Evolutionary conservation across 148 eudicot genomes (phyloP), one percentile per base, ranked within the genome.

Genomic region (Cornus suecica): DNA sequence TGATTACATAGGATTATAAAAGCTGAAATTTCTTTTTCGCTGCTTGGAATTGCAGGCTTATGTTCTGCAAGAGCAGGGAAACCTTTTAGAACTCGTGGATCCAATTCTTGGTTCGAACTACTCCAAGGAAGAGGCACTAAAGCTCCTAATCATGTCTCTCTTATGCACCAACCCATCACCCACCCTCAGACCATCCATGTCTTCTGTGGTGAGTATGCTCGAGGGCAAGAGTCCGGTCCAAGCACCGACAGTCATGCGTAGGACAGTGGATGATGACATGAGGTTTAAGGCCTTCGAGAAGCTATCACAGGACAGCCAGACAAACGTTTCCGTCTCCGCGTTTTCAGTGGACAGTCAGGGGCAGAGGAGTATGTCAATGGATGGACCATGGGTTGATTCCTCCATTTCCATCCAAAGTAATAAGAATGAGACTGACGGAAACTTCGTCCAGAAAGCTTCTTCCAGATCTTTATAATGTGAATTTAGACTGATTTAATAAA

Each of bases 171-270:
- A 34, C 61, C 72, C 71, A 28, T 81, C 83, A 58, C 77, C 83
- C 22, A 71, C 83, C 52, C 76, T 76, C 15, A 76, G 83, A 24
- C 83, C 83, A 56, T 24, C 80, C 51, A 81, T 81, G 83, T 76
- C 83, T 18, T 76, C 83, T 13, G 80, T 81, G 20, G 83, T 81
- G 30, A 76, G 73, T 13, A 81, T 81, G 83, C 76, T 81, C 0
- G 74, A 81, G 42, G 79, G 83, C 15, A 76, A 77, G 23, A 58
- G 31, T 8, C 77, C 68, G 1, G 61, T 79, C 28, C 74, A 74
- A 58, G 70, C 74, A 27, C 71, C 77, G 4, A 6, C 28, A 34
- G 37, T 79, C 18, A 74, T 42, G 68, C 65, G 73, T 25, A 62
- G 30, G 10, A 28, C 76, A 24, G 23, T 0, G n/a, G 51, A 66